phyloP scores from a whole-genome alignment of 2,329 filamentous ascomycete genomes.

The Fusarium nisikadoi region DNA sequence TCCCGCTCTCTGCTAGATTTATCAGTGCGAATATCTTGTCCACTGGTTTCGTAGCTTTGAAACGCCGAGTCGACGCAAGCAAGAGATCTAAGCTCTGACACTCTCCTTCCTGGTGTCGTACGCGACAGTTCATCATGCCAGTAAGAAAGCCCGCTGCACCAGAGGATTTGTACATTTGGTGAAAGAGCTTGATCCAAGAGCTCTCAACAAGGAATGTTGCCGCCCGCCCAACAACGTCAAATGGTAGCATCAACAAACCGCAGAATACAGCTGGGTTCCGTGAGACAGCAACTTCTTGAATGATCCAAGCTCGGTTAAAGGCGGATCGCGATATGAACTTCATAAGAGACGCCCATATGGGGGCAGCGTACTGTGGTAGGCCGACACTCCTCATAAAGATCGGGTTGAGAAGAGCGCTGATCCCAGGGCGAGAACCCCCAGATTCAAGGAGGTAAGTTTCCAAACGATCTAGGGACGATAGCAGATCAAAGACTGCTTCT shows the following conservation, averaged over 20 bases:
- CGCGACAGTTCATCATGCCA: not conserved
- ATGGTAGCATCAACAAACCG: not conserved
- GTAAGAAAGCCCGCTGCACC: not conserved
- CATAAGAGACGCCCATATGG: not conserved
- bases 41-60: not conserved
- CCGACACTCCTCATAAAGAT: not conserved
- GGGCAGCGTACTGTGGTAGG: not conserved
- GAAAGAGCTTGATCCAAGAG: not conserved
- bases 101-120: not conserved
- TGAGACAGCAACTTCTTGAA: not conserved
- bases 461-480: not conserved
- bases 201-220: not conserved
- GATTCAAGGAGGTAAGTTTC: not conserved
- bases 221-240: not conserved
- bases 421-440: not conserved
- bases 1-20: not conserved
- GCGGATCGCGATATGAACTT: not conserved
- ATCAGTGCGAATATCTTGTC: not conserved
- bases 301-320: not conserved
- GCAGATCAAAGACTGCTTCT: accelerated
- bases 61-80: not conserved
- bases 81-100: not conserved
- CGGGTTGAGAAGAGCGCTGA: not conserved
- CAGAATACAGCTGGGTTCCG: not conserved
- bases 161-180: accelerated